Base-by-base conservation (phyloP, 2,329 filamentous ascomycete genomes). In the Epichloe typhina region DNA sequence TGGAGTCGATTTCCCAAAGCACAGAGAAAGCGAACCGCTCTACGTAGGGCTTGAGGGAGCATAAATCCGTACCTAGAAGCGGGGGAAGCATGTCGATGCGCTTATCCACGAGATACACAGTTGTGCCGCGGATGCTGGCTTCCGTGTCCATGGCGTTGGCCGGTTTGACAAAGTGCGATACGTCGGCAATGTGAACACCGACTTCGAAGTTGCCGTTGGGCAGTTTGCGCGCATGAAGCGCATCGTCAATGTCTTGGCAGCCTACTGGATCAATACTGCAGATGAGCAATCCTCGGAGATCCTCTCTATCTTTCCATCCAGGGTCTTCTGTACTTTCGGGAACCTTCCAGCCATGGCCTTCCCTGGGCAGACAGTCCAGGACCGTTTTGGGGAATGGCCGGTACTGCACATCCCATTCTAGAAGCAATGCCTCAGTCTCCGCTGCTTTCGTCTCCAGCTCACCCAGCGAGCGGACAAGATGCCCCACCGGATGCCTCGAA, bases 51-150 rank as follows among this genome's bases (percentile, higher is more conserved):
- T 97, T 97, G 19, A 98, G 73, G 0, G 93, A 98, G 70, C 93
- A 98, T 1, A 98, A 75, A 62, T 98, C 90, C 0, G 93, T 98
- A 52, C 93, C 93, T 12, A 98, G 82, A 35, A 98, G 82, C 77
- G 89, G 90, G 94, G 94, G 94, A 66, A 98, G 77, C 94, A 98
- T 98, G 72, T 98, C 94, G 61, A 98, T 98, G 60, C 93, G 89
- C 75, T 98, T 98, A 69, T 98, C 93, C 3, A 98, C 93, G 15
- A 98, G 75, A 65, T 98, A 98, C 31, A 98, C 93, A 0, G 91
- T 97, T 4, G 93, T 97, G 55, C 93, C 93, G 60, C 93, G 84
- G 62, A 95, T 81, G 62, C 88, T 93, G 3, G 93, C 93, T 69
- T 98, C 93, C 46, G 83, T 80, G 64, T 98, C 94, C 93, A 98